These are phyloP conservation scores for Hyphodiscus hymeniophilus DNA, from an alignment of 495 filamentous ascomycete species.

Conservation along the genomic window DNA sequence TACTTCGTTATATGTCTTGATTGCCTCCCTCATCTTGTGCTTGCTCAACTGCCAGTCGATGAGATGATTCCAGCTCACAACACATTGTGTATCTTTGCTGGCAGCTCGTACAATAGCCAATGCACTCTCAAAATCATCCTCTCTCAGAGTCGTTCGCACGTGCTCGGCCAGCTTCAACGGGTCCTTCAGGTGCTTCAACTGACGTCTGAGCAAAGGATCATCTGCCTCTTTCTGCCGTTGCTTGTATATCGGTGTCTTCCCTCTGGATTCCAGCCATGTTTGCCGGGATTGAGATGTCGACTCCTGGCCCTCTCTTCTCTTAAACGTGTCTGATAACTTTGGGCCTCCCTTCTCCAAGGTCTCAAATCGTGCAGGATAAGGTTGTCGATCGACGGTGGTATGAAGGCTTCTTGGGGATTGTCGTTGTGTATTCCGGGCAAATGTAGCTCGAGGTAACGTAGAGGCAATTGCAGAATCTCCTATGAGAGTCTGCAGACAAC, in stretches of 20 bases:
- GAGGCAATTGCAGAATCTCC: conserved; percentile 10
- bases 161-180: conserved; percentile 22
- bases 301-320: background rate
- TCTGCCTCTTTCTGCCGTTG: background rate
- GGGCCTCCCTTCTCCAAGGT: background rate
- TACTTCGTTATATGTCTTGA: conserved; percentile 78
- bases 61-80: conserved; percentile 81
- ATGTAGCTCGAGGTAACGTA: background rate
- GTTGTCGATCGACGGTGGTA: background rate
- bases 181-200: conserved; percentile 19
- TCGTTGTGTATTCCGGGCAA: background rate
- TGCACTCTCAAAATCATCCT: conserved; percentile 53
- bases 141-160: conserved; percentile 30
- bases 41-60: conserved; percentile 61
- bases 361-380: background rate
- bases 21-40: conserved; percentile 47
- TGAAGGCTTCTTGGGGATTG: background rate
- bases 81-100: conserved; percentile 48
- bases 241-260: conserved; percentile 6
- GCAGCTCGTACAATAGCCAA: conserved; percentile 55
- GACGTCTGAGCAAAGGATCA: conserved; percentile 1
- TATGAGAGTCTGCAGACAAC: conserved; percentile 11
- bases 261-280: conserved; percentile 19
- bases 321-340: background rate
- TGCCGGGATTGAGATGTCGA: background rate